phyloP scores from a whole-genome alignment of 2,329 filamentous ascomycete genomes.

The Botrytis hyacinthi region DNA sequence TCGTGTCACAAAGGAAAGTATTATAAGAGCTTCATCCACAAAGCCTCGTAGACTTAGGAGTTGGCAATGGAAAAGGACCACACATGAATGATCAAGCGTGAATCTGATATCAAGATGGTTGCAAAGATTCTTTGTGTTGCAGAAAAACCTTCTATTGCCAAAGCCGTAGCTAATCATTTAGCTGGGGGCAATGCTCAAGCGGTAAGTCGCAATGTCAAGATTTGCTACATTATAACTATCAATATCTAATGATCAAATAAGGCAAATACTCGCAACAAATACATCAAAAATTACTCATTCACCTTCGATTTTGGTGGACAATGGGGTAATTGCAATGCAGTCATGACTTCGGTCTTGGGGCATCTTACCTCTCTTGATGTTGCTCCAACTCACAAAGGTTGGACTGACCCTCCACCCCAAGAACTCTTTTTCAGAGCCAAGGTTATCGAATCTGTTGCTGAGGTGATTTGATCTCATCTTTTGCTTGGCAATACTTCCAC shows the following conservation, averaged over 20 bases:
- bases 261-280: conserved; percentile 47
- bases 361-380: conserved; percentile 86
- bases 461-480: conserved; percentile 48
- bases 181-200: conserved; percentile 71
- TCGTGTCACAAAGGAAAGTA: neutral
- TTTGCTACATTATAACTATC: neutral
- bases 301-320: conserved; percentile 77
- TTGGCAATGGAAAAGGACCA: neutral
- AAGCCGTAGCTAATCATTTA: conserved; percentile 86
- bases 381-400: conserved; percentile 64
- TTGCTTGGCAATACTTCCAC: conserved; percentile 3
- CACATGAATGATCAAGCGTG: neutral
- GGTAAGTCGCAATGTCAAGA: conserved; percentile 48
- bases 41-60: neutral
- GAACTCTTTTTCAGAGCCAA: conserved; percentile 74
- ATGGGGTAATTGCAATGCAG: conserved; percentile 81
- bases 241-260: conserved; percentile 22
- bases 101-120: conserved; percentile 26
- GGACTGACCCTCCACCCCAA: conserved; percentile 76
- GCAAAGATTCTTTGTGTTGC: conserved; percentile 69
- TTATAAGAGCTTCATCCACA: neutral
- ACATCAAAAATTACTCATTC: conserved; percentile 93
- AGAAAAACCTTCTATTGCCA: conserved; percentile 92
- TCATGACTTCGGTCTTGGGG: conserved; percentile 90
- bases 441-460: conserved; percentile 64